Base-by-base conservation (phyloP, 2,329 filamentous ascomycete genomes). In the Herpomyces periplanetae region DNA sequence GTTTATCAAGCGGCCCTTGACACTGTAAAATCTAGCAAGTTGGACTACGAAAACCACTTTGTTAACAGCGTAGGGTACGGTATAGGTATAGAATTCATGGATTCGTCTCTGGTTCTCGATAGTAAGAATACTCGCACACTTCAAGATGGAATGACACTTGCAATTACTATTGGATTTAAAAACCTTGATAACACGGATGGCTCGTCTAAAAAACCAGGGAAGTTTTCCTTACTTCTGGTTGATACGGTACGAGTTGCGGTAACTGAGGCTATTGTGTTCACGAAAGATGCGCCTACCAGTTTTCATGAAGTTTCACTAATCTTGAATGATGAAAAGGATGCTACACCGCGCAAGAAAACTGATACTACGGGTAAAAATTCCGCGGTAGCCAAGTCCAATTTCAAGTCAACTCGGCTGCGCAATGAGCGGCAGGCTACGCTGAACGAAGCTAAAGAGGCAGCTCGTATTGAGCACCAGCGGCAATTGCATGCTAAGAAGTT, bases 131-230 rank as follows among this genome's bases (percentile, higher is more conserved):
- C 45, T 11, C 56, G 73, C 19, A 50, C 52, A 3, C 43, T 96
- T 22, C 85, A 75, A 38, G 84, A 91, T 32, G 84, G 84, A 27
- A 96, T 96, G 80, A 96, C 80, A 0, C 49, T 96, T 6, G 65
- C 63, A 31, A 55, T 96, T 29, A 71, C 66, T 13, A 80, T 75
- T 3, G 73, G 75, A 5, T 65, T 96, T 31, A 62, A 58, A 23
- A 73, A 91, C 33, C 53, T 96, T 17, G 60, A 71, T 31, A 87
- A 91, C 33, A 55, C 63, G 5, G 59, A 62, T 24, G 57, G 71
- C 0, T 69, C 84, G 35, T 71, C 85, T 37, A 84, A 84, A 44
- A 65, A 63, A 39, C 73, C 64, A 40, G 68, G 68, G 31, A 52
- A 52, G 2, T 96, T 96, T 36, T 80, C 73, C 1, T 51, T 96